These are phyloP conservation scores for Chlamydomonas incerta DNA, from an alignment of 139 green algal species.

Conservation along the genomic window DNA sequence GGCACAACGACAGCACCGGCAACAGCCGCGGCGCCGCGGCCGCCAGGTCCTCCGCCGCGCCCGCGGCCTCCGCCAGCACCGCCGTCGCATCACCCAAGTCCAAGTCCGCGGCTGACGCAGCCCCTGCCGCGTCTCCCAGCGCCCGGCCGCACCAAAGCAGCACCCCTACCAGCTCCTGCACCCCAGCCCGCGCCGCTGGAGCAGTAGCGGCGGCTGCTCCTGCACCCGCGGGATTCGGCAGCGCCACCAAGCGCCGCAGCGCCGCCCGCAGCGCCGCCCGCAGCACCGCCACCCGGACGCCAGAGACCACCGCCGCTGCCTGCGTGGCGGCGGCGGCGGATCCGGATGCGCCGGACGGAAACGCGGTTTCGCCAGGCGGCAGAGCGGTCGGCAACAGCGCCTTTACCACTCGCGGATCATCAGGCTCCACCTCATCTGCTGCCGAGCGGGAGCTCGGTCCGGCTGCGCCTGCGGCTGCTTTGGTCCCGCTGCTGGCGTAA, in stretches of 20 bases:
- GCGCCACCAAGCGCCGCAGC: neutral
- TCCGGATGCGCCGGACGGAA: no score
- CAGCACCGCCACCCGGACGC: neutral
- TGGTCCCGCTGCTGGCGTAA: no score
- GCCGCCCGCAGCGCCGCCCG: neutral
- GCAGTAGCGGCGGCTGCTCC: neutral
- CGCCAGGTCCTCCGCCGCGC: neutral
- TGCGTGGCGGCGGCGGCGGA: neutral
- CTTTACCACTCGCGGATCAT: no score
- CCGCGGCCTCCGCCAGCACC: neutral
- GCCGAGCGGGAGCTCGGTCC: no score
- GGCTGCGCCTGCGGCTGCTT: no score
- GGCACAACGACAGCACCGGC: conserved; percentile 7
- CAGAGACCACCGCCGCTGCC: neutral
- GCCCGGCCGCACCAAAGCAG: neutral
- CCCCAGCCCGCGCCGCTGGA: no score
- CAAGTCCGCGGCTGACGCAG: no score
- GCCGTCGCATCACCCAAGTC: no score
- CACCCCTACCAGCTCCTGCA: neutral
- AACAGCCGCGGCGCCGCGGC: neutral
- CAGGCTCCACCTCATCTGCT: no score
- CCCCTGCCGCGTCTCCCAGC: neutral
- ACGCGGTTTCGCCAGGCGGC: no score
- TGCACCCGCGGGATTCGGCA: neutral
- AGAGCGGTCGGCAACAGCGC: no score